Percentiles rank a stretch among this genome's conserved stretches.
phyloP scores from a whole-genome alignment of 345 rosid genomes.

The Raphanus raphanistrum region DNA sequence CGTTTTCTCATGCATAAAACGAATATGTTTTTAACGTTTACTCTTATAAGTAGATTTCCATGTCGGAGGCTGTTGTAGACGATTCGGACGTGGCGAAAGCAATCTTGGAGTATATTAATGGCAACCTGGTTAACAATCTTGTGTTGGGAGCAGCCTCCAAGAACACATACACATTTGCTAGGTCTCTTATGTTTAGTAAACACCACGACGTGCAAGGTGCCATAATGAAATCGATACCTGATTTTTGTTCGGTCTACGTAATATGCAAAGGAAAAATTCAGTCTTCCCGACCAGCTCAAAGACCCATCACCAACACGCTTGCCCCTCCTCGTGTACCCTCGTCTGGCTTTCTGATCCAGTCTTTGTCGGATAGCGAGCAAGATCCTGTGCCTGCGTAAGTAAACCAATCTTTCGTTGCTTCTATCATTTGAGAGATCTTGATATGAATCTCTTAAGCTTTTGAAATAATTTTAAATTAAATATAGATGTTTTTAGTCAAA shows the following conservation, averaged over 20 bases:
- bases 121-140: slow-evolving; percentile 51
- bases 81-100: slow-evolving; percentile 57
- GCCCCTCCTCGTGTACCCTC: slow-evolving; percentile 54
- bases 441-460: not conserved
- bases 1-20: not conserved
- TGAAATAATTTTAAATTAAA: too few species aligned
- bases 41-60: slow-evolving; percentile 42
- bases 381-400: slow-evolving; percentile 41
- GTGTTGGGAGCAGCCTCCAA: slow-evolving; percentile 63
- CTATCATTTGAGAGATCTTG: not conserved
- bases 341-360: slow-evolving; percentile 32
- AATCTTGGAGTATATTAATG: slow-evolving; percentile 51
- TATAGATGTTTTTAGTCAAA: not conserved
- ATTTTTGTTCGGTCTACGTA: slow-evolving; percentile 74
- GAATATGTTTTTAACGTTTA: not conserved
- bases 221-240: slow-evolving; percentile 59
- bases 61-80: slow-evolving; percentile 61
- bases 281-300: slow-evolving; percentile 51
- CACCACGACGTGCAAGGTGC: slow-evolving; percentile 50
- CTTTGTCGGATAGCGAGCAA: slow-evolving; percentile 30
- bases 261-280: slow-evolving; percentile 67
- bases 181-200: slow-evolving; percentile 41
- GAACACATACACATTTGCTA: slow-evolving; percentile 54
- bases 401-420: not conserved
- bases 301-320: slow-evolving; percentile 46